A percentile compares a stretch with the other conserved stretches of the same genome.
Evolutionary conservation across 495 filamentous ascomycete genomes (phyloP).

Genomic region (Annulohypoxylon bovei): DNA sequence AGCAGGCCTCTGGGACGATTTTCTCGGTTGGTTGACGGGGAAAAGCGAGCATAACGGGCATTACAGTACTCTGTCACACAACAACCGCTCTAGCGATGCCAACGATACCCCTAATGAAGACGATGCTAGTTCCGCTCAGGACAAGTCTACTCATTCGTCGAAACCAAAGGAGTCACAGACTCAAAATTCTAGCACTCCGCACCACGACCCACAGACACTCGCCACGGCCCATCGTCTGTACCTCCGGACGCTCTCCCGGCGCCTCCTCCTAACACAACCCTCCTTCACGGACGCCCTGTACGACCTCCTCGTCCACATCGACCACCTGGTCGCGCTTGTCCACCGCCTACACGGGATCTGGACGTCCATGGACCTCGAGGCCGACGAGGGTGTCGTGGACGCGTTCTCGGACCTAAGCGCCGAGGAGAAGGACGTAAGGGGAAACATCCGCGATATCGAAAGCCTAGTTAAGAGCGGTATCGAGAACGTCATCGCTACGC

Average conservation of each 20-base stretch:
- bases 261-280: constrained; percentile 74
- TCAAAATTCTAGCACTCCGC: constrained; percentile 25
- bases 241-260: constrained; percentile 69
- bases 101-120: not conserved
- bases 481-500: constrained; percentile 66
- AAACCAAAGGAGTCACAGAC: constrained; percentile 10
- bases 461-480: constrained; percentile 67
- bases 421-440: constrained; percentile 72
- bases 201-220: constrained; percentile 82
- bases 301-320: constrained; percentile 73
- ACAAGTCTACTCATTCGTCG: not conserved
- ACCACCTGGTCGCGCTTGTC: constrained; percentile 79
- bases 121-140: not conserved
- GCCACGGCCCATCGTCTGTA: constrained; percentile 80
- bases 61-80: constrained; percentile 10
- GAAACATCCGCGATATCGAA: constrained; percentile 64
- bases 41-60: constrained; percentile 36
- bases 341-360: constrained; percentile 76
- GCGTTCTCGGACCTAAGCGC: constrained; percentile 72
- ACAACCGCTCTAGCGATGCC: not conserved
- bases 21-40: constrained; percentile 59
- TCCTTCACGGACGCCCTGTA: constrained; percentile 77
- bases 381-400: constrained; percentile 81
- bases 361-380: constrained; percentile 76
- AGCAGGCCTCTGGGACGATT: constrained; percentile 78